phyloP scores from a whole-genome alignment of 176 grass and related monocot species.

The Oryza coarctata region DNA sequence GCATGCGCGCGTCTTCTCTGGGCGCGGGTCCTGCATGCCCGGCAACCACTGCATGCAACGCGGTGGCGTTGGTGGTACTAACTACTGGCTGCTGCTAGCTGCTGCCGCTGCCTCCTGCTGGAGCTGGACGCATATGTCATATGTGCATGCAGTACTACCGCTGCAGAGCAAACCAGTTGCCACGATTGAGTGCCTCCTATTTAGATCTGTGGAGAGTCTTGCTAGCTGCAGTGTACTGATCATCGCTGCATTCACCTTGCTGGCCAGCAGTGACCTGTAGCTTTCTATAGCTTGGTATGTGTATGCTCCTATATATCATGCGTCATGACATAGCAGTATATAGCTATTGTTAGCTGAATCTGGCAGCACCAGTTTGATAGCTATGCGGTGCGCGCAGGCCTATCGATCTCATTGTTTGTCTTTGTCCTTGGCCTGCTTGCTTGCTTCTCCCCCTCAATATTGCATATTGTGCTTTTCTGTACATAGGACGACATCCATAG shows the following conservation, averaged over 20 bases:
- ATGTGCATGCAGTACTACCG: neutral
- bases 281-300: conserved; percentile 17
- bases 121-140: conserved; percentile 28
- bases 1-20: neutral
- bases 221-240: neutral
- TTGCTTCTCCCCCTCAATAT: neutral
- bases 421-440: neutral
- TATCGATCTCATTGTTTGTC: neutral
- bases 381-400: neutral
- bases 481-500: no score
- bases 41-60: conserved; percentile 43
- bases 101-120: neutral
- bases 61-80: conserved; percentile 11
- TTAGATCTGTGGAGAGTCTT: conserved; percentile 42
- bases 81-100: neutral
- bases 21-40: conserved; percentile 30
- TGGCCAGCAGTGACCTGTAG: conserved; percentile 28
- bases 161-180: neutral
- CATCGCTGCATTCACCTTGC: neutral
- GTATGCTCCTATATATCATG: neutral
- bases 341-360: neutral
- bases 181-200: conserved; percentile 15
- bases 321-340: conserved; percentile 13
- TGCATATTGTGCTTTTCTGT: neutral
- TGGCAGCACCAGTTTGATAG: conserved; percentile 3